Conservation (phyloP, 768 basidiomycete species). For the Russula sp. region DNA sequence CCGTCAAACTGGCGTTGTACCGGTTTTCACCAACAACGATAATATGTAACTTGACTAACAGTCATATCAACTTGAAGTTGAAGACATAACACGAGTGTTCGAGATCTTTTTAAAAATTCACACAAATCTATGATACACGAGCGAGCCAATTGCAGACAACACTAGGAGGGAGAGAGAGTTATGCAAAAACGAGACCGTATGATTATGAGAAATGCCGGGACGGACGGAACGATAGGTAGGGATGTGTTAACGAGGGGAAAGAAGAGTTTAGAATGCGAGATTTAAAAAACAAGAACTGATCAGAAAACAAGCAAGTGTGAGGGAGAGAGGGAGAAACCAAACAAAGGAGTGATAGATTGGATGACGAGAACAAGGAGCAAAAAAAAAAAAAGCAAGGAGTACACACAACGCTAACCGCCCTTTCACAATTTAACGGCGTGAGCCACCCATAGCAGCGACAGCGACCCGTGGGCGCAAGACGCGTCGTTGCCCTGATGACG, state of each 20-base stretch:
- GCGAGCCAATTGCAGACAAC: no score
- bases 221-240: background rate
- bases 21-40: no score
- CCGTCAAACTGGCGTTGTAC: no score
- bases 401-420: background rate
- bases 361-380: background rate
- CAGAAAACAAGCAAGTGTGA: background rate
- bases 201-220: background rate
- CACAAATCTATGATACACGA: no score
- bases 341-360: background rate
- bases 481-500: background rate
- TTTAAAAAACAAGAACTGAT: background rate
- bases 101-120: no score
- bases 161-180: background rate
- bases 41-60: no score
- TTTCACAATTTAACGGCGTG: background rate
- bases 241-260: background rate
- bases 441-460: background rate
- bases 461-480: conserved; percentile 7
- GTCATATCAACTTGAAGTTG: no score
- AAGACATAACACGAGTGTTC: no score
- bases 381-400: background rate
- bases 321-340: background rate
- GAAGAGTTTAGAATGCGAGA: background rate
- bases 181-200: background rate